Base-by-base conservation (phyloP, 108 stramenopile species). In the Cylindrotheca fusiformis region DNA sequence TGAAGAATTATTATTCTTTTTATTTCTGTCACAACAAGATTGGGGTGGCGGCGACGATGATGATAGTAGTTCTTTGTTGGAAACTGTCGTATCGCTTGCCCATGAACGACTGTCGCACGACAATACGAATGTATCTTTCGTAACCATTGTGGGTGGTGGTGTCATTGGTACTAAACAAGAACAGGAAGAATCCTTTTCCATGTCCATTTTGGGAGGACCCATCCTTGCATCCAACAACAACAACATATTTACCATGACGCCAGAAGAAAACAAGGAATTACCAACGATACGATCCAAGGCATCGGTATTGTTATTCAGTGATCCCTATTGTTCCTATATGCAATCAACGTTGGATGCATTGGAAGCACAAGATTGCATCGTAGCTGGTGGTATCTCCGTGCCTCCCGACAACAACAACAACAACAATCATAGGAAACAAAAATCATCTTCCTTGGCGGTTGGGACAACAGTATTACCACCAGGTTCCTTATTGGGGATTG, bases 361-460 rank as follows among this genome's bases (percentile, higher is more conserved):
- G 19, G 26, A 47, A 22, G 44, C 50, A n/a, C 36, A 10, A 6
- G 14, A 41, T 41, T 41, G 60, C 4, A 26, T 68, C 5, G 67
- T 74, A 1, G 67, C 67, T 2, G 72, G 72, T 14, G 72, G 67
- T 4, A 68, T 74, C 18, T 68, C 72, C 4, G 72, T 68, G 20
- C 59, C 67, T 27, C 1, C 5, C 14, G 56, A 59, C 23, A 23
- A 17, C 19, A n/a, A 29, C 10, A 6, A 10, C 10, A 10, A 41
- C 36, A 14, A 41, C 14, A 6, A 6, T 10, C n/a, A n/a, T n/a
- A n/a, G n/a, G n/a, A n/a, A n/a, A n/a, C n/a, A n/a, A n/a, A 6
- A 14, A 57, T n/a, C n/a, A n/a, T 51, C 72, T 1, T 52, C 72
- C n/a, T 22, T 74, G n/a, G 72, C 72, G 23, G 32, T 67, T 17